phyloP scores from a whole-genome alignment of 768 basidiomycete genomes.

The Boletus pseudopeckii region DNA sequence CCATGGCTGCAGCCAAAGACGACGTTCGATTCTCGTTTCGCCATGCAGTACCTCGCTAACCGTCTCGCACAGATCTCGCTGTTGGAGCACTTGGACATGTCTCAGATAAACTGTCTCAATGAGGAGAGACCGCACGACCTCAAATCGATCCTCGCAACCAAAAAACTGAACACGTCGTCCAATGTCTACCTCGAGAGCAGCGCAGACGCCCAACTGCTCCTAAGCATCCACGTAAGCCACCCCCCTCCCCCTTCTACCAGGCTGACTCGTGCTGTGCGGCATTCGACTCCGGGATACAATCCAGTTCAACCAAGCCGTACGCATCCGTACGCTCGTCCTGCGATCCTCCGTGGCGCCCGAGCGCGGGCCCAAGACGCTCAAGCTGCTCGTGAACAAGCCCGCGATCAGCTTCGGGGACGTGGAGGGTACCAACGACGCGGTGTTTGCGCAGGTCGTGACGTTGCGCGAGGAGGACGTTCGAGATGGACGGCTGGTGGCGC shows the following conservation, averaged over 20 bases:
- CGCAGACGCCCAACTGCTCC: conserved; percentile 67
- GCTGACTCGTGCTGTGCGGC: too few relatives aligned
- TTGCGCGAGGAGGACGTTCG: conserved; percentile 48
- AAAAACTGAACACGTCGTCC: conserved; percentile 40
- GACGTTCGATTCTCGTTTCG: conserved; percentile 24
- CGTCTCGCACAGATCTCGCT: conserved; percentile 43
- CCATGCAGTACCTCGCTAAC: conserved; percentile 7
- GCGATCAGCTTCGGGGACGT: conserved; percentile 66
- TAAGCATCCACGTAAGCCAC: conserved; percentile 59
- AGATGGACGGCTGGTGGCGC: conserved; percentile 41
- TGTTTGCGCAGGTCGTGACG: conserved; percentile 55
- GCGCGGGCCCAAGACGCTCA: conserved; percentile 59
- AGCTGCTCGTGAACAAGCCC: conserved; percentile 59
- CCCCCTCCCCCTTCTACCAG: too few relatives aligned
- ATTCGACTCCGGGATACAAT: neutral
- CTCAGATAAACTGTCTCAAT: conserved; percentile 69
- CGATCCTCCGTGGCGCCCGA: conserved; percentile 33
- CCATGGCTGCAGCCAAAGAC: conserved; percentile 27
- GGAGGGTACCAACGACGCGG: conserved; percentile 46
- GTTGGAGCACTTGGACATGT: conserved; percentile 54
- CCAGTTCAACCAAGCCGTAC: conserved; percentile 70
- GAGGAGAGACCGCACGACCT: conserved; percentile 52
- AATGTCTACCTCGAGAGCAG: conserved; percentile 59
- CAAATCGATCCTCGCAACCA: conserved; percentile 45
- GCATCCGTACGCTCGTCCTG: conserved; percentile 57